A percentile compares a stretch with the other conserved stretches of the same genome.
Evolutionary conservation across 768 basidiomycete genomes (phyloP).

Genomic region (Leccinum subgranulosum): DNA sequence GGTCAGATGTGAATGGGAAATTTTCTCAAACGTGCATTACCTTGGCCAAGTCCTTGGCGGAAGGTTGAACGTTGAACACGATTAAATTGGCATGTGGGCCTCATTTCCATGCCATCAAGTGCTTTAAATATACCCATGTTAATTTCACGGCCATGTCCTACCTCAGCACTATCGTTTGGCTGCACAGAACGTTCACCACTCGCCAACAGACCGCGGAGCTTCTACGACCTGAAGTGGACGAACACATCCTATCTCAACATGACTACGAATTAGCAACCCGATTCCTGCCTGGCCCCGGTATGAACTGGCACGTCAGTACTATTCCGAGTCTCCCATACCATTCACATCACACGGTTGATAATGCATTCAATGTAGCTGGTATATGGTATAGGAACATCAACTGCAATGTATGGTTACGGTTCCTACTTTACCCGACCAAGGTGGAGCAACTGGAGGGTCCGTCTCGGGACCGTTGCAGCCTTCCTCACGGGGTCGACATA

Average conservation of each 20-base stretch:
- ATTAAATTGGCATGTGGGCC: neutral
- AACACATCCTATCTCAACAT: constrained; percentile 28
- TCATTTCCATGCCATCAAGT: neutral
- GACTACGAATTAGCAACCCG: constrained; percentile 55
- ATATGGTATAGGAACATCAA: constrained; percentile 24
- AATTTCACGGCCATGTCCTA: constrained; percentile 25
- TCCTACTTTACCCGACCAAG: constrained; percentile 26
- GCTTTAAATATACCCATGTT: neutral
- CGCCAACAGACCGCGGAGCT: constrained; percentile 33
- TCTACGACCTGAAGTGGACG: constrained; percentile 30
- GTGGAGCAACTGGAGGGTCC: constrained; percentile 25
- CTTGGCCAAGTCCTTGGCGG: neutral
- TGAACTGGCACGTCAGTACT: constrained; percentile 42
- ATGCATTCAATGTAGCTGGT: constrained; percentile 9
- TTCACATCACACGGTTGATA: constrained; percentile 3
- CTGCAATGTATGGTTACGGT: constrained; percentile 25
- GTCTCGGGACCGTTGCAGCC: constrained; percentile 22
- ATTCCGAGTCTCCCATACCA: constrained; percentile 3
- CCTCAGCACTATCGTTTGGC: constrained; percentile 32
- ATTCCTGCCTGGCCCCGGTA: constrained; percentile 51
- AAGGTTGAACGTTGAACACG: too few relatives aligned
- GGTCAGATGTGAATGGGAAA: constrained; percentile 1
- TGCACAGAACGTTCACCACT: constrained; percentile 44
- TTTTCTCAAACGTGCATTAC: neutral
- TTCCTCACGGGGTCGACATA: constrained; percentile 31